These are phyloP conservation scores for Melastoma candidum DNA, from an alignment of 441 rosid species.

Conservation along the genomic window DNA sequence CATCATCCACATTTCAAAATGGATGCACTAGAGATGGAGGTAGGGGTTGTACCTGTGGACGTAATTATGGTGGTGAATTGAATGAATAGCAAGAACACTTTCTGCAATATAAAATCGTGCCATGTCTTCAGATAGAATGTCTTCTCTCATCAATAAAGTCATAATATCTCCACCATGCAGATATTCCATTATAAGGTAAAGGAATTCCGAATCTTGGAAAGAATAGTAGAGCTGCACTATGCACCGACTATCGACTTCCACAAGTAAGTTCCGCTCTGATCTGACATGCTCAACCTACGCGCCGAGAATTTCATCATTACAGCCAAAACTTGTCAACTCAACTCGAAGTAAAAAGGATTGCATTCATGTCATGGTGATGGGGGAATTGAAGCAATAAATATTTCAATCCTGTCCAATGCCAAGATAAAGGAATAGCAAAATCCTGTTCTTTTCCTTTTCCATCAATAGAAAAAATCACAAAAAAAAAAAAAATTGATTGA, in stretches of 20 bases:
- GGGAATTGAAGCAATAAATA: too few species aligned
- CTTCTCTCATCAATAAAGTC: conserved; percentile 96
- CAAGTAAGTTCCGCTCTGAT: conserved; percentile 93
- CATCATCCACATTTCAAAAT: too few species aligned
- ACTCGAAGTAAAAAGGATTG: too few species aligned
- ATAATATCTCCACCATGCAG: conserved; percentile 96
- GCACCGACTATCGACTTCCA: conserved; percentile 88
- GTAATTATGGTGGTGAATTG: conserved; percentile 86
- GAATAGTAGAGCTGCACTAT: conserved; percentile 82
- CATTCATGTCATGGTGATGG: too few species aligned
- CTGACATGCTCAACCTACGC: conserved; percentile 91
- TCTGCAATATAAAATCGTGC: conserved; percentile 92
- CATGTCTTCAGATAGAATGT: conserved; percentile 76
- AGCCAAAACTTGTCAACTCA: neutral
- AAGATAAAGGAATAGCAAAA: too few species aligned
- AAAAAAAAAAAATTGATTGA: neutral
- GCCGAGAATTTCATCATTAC: conserved; percentile 3
- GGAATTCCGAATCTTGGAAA: conserved; percentile 87
- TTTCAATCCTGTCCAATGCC: too few species aligned
- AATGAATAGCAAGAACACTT: conserved; percentile 86
- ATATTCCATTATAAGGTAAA: conserved; percentile 94
- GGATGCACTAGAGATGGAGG: too few species aligned
- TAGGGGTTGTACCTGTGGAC: conserved; percentile 54
- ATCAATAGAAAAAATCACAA: neutral
- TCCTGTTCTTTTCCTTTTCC: too few species aligned